A percentile compares a stretch with the other conserved stretches of the same genome.
These are phyloP conservation scores for Coemansia brasiliensis DNA, from an alignment of 192 early-diverging fungal species.

Conservation along the genomic window DNA sequence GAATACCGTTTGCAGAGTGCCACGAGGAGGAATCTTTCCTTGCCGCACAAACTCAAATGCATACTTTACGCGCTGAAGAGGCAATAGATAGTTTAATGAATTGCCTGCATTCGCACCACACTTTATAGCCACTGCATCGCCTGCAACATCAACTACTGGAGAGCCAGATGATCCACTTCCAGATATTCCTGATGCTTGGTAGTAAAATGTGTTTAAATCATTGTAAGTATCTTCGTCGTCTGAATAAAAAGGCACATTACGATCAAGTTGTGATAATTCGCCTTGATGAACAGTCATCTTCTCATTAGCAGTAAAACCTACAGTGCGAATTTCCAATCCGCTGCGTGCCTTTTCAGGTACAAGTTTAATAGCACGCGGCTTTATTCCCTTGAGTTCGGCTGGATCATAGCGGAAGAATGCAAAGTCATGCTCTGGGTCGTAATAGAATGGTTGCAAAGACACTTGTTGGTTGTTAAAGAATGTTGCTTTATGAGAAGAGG, in stretches of 20 bases:
- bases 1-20: constrained; percentile 73
- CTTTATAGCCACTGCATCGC: constrained; percentile 73
- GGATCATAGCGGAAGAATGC: constrained; percentile 75
- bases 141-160: constrained; percentile 73
- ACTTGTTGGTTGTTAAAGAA: constrained; percentile 71
- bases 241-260: constrained; percentile 61
- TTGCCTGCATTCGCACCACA: constrained; percentile 55
- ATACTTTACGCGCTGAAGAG: constrained; percentile 66
- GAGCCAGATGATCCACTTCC: constrained; percentile 70
- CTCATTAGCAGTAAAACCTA: constrained; percentile 74
- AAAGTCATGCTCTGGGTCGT: constrained; percentile 83
- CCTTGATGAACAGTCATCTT: constrained; percentile 75
- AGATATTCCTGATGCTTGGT: constrained; percentile 65
- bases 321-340: constrained; percentile 70
- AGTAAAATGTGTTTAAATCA: constrained; percentile 82
- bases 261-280: constrained; percentile 69
- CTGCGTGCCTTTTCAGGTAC: constrained; percentile 69
- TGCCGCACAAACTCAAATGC: constrained; percentile 61
- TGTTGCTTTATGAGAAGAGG: constrained; percentile 65
- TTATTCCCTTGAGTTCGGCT: constrained; percentile 52
- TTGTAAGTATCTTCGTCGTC: constrained; percentile 22
- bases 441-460: constrained; percentile 64
- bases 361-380: constrained; percentile 47
- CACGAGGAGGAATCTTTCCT: constrained; percentile 63
- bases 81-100: constrained; percentile 65